Evolutionary conservation across 805 yeast genomes (phyloP), one percentile per base, ranked within the genome.

Genomic region (Metschnikowia cubensis): DNA sequence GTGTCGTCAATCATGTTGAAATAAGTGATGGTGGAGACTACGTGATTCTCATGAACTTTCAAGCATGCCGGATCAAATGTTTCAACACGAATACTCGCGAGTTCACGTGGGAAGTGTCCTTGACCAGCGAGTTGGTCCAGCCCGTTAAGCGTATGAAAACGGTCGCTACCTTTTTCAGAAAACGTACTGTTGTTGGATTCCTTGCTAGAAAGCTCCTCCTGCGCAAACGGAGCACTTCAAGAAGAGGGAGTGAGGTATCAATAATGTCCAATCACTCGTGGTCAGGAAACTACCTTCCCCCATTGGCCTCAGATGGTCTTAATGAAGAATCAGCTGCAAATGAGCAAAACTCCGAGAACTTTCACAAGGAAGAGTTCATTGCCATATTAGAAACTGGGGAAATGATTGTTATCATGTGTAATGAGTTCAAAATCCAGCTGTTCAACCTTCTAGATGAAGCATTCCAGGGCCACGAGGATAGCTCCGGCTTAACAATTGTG

Each of bases 111-210:
- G 74, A 77, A 45, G 59, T 74, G 21, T 63, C 70, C 20, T 54
- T 77, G 25, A 70, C 74, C 2, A 74, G 68, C 32, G 67, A 76
- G 32, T 31, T 65, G 17, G 45, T 54, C 14, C 45, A 58, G n/a
- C 50, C 54, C 2, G 47, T 53, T 4, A 67, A 64, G 6, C 55
- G 59, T 36, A 58, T 64, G 45, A 63, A 64, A 5, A 79, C 83
- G 6, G 64, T 83, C 45, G 86, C 81, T 50, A 67, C 84, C 0
- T 85, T 83, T 58, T 85, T 83, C 67, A 73, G 90, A 52, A 76
- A 71, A 49, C 76, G 71, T 50, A 81, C 86, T 0, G 70, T 68
- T 1, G 79, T 82, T 3, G 77, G 79, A 0, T 71, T 73, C 44
- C 59, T 72, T 20, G 69, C 69, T 1, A 59, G 74, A 50, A 68